Base-by-base conservation (phyloP, 331 rosid species). In the Saraca asoca region DNA sequence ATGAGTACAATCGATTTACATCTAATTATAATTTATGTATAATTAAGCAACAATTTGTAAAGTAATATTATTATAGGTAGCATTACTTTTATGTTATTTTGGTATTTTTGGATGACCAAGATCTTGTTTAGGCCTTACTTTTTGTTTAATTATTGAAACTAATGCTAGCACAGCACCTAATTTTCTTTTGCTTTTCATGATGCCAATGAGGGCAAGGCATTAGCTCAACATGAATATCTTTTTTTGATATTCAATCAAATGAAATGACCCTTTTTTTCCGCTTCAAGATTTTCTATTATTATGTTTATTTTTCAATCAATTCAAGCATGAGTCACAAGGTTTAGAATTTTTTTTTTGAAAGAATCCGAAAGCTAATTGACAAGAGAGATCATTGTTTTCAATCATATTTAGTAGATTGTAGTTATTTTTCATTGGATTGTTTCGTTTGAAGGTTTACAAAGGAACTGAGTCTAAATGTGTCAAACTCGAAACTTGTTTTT, bases 401-500 rank as follows among this genome's bases (percentile, higher is more conserved):
- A 61, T 79, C 64, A 55, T 54, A 58, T 24, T 51, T 60, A 18
- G 76, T 34, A 51, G 60, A 16, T 42, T 43, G 44, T 57, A 38
- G 10, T 39, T 80, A 9, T 49, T 69, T 62, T 75, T 13, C 34
- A 7, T 56, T 58, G 44, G 75, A 53, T 71, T 60, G 55, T 56
- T 3, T 58, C 61, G 39, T 31, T 76, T 64, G 71, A 68, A 62
- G 53, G 31, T 62, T 51, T 31, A 71, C n/a, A 45, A n/a, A 50
- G 19, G 51, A 51, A 56, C 66, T 41, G 73, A 78, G 73, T 79
- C 76, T 63, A 44, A 78, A 35, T 17, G 0, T 72, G 72, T 75
- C 69, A 79, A 70, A 52, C 62, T 58, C 77, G 58, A 75, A 57
- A 56, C 51, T 78, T 24, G 31, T 41, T 44, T 84, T 66, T 76